Evolutionary conservation across 768 basidiomycete species (phyloP).

Genomic region (Dacryopinax spathularia): DNA sequence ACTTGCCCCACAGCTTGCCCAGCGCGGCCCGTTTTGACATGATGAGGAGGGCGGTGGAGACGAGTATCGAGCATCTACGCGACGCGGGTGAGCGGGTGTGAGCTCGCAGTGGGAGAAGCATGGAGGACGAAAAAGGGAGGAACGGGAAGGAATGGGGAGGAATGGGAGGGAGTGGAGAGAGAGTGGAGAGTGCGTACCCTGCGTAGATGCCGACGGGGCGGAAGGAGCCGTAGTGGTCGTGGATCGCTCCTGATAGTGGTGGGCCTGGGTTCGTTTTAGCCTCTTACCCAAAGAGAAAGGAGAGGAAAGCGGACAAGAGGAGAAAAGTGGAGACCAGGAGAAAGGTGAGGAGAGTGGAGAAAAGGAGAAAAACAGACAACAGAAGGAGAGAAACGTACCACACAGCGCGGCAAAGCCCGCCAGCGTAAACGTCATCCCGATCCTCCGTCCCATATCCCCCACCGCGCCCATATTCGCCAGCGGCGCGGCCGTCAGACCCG

Average conservation of each 20-base stretch:
- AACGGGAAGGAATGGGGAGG: too few relatives aligned
- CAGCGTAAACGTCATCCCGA: constrained; percentile 13
- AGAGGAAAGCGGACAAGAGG: too few relatives aligned
- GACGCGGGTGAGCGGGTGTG: not conserved
- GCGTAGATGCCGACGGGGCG: constrained; percentile 43
- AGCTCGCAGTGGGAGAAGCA: not conserved
- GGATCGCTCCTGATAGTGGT: constrained; percentile 60
- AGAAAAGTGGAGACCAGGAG: too few relatives aligned
- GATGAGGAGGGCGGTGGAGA: not conserved
- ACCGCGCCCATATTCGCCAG: constrained; percentile 8
- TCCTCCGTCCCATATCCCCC: constrained; percentile 13
- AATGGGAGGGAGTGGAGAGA: too few relatives aligned
- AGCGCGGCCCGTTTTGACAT: not conserved
- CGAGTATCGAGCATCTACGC: not conserved
- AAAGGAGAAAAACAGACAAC: too few relatives aligned
- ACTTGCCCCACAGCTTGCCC: not conserved
- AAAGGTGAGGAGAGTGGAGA: too few relatives aligned
- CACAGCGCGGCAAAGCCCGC: constrained; percentile 36
- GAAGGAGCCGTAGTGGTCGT: constrained; percentile 38
- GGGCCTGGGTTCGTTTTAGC: constrained; percentile 24
- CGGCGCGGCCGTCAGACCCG: constrained; percentile 9
- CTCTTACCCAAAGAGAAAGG: not conserved
- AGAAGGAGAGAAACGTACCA: constrained; percentile 28
- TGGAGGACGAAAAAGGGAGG: too few relatives aligned
- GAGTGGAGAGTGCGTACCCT: constrained; percentile 19